Percentiles rank a stretch among this genome's conserved stretches.
phyloP scores from a whole-genome alignment of 2,329 filamentous ascomycete genomes.

The Peltaster fructicola region DNA sequence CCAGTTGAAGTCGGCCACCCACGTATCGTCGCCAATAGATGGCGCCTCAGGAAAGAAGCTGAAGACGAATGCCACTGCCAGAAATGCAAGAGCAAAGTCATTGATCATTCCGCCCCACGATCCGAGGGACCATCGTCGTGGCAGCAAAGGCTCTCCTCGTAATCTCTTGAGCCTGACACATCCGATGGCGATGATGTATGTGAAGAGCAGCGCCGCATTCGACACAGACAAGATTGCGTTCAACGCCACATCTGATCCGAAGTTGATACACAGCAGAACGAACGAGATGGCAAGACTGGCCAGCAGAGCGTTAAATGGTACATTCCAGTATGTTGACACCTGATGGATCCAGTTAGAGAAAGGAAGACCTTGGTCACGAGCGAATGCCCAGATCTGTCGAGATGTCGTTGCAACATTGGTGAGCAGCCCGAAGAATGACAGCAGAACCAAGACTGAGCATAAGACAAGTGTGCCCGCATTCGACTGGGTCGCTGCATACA shows the following conservation, averaged over 20 bases:
- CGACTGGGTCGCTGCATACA: conserved; percentile 15
- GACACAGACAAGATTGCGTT: conserved; percentile 25
- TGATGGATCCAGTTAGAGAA: conserved; percentile 17
- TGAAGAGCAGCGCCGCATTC: conserved; percentile 17
- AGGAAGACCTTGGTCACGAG: conserved; percentile 17
- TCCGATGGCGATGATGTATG: conserved; percentile 17
- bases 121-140: conserved; percentile 17
- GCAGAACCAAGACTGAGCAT: conserved; percentile 15
- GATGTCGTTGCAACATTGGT: conserved; percentile 18
- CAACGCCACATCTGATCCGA: conserved; percentile 24
- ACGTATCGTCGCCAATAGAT: conserved; percentile 1
- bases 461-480: conserved; percentile 15
- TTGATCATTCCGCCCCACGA: conserved; percentile 13
- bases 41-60: conserved; percentile 5
- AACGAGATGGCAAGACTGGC: conserved; percentile 15
- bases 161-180: conserved; percentile 17
- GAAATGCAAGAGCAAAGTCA: conserved; percentile 4
- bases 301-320: conserved; percentile 18
- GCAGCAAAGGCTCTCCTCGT: conserved; percentile 15
- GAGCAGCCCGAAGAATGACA: conserved; percentile 19
- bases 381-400: conserved; percentile 18
- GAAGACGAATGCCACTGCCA: conserved; percentile 6
- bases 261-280: conserved; percentile 24
- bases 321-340: conserved; percentile 14
- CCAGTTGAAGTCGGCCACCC: conserved; percentile 3